phyloP scores from a whole-genome alignment of 306 rosid species.

The Crataegus laevigata region DNA sequence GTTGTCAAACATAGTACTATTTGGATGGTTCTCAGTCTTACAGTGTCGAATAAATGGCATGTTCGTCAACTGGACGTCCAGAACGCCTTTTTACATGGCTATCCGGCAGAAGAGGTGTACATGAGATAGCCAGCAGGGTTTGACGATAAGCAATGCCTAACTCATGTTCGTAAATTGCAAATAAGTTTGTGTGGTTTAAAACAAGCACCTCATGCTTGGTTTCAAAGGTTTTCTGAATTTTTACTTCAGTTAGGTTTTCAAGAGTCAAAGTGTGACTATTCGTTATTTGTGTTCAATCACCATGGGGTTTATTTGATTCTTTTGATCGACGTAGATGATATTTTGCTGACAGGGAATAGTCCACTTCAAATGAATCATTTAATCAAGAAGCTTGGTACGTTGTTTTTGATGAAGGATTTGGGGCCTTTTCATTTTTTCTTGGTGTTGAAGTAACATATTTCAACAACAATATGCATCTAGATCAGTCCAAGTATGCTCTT shows the following conservation, averaged over 20 bases:
- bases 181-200: neutral
- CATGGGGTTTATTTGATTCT: too few relatives aligned
- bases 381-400: neutral
- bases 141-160: neutral
- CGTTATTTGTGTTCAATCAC: too few relatives aligned
- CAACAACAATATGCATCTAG: too few relatives aligned
- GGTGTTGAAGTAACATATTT: neutral
- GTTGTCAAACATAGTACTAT: neutral
- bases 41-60: neutral
- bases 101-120: neutral
- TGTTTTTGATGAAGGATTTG: neutral
- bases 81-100: neutral
- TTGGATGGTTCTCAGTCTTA: neutral
- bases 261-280: neutral
- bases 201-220: neutral
- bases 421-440: neutral
- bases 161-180: neutral
- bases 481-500: neutral
- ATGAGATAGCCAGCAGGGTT: neutral
- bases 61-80: neutral
- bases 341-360: too few relatives aligned
- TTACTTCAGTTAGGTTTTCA: too few relatives aligned
- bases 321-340: neutral
- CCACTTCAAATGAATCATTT: too few relatives aligned
- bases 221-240: too few relatives aligned